Conservation (phyloP, 345 rosid genomes). For the Rhizophora mangle region DNA sequence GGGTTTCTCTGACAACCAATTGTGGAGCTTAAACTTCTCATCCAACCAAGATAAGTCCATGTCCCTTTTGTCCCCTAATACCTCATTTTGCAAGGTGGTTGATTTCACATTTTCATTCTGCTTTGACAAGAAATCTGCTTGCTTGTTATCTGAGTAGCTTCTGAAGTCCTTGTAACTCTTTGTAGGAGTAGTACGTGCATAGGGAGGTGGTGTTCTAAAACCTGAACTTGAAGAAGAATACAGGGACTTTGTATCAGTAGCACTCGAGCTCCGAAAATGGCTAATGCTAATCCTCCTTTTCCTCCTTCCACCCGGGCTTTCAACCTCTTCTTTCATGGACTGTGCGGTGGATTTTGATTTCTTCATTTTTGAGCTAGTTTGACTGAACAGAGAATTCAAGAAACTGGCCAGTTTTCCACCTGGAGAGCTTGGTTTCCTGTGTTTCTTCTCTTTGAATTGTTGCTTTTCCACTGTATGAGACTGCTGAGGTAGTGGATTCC, state of each 20-base stretch:
- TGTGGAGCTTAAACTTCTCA: conserved; percentile 2
- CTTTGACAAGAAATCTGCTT: conserved; percentile 30
- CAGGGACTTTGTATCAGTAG: conserved; percentile 45
- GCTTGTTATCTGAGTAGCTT: conserved; percentile 54
- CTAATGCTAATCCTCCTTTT: conserved; percentile 87
- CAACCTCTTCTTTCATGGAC: conserved; percentile 58
- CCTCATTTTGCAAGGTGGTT: conserved; percentile 11
- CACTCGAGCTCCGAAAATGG: conserved; percentile 69
- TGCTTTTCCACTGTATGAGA: conserved; percentile 35
- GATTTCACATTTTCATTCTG: conserved; percentile 19
- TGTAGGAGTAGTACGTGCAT: conserved; percentile 48
- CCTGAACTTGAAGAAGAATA: conserved; percentile 65
- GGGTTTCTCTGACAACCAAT: conserved; percentile 8
- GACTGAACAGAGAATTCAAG: conserved; percentile 81
- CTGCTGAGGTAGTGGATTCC: conserved; percentile 35
- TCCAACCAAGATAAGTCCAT: conserved; percentile 18
- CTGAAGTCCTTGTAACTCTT: conserved; percentile 52
- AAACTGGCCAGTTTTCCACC: conserved; percentile 85
- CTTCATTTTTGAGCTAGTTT: conserved; percentile 70
- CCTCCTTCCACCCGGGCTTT: conserved; percentile 65
- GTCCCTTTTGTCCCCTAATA: conserved; percentile 28
- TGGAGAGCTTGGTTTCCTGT: conserved; percentile 86
- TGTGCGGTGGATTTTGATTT: conserved; percentile 50
- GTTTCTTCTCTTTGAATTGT: conserved; percentile 52
- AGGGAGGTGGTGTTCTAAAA: conserved; percentile 72